phyloP scores from a whole-genome alignment of 257 asterid genomes.

The Marsdenia floribunda region DNA sequence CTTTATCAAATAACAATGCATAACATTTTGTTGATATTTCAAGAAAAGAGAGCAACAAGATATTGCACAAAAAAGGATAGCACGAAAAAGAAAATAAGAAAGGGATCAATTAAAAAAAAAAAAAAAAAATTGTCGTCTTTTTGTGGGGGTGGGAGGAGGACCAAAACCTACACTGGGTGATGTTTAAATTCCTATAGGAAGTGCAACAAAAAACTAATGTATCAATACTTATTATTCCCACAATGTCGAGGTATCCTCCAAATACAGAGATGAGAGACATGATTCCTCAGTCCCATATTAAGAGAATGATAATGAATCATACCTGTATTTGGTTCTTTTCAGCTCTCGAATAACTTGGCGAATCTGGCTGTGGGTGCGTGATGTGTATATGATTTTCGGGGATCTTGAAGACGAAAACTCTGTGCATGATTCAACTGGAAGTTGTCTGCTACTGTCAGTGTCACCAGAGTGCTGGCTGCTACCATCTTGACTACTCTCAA shows the following conservation, averaged over 20 bases:
- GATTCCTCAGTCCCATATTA: background rate
- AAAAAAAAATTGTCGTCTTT: too few species aligned
- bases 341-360: slow-evolving; percentile 90
- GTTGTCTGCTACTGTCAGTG: slow-evolving; percentile 46
- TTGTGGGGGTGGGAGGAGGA: background rate
- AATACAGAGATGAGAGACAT: background rate
- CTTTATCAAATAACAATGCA: background rate
- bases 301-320: slow-evolving; percentile 20
- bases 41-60: background rate
- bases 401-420: slow-evolving; percentile 48
- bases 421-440: slow-evolving; percentile 29
- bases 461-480: slow-evolving; percentile 47
- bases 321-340: slow-evolving; percentile 92
- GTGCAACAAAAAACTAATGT: background rate
- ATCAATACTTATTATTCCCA: background rate
- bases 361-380: slow-evolving; percentile 98
- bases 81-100: background rate
- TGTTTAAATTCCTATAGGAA: background rate
- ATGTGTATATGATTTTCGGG: slow-evolving; percentile 75
- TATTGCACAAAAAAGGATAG: background rate
- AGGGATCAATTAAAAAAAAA: too few species aligned
- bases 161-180: background rate
- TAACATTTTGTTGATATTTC: background rate
- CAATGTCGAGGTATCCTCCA: background rate
- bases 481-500: slow-evolving; percentile 30